Percentiles rank a stretch among this genome's conserved stretches.
phyloP scores from a whole-genome alignment of 163 green algal species.

The Chloromonas sp. region DNA sequence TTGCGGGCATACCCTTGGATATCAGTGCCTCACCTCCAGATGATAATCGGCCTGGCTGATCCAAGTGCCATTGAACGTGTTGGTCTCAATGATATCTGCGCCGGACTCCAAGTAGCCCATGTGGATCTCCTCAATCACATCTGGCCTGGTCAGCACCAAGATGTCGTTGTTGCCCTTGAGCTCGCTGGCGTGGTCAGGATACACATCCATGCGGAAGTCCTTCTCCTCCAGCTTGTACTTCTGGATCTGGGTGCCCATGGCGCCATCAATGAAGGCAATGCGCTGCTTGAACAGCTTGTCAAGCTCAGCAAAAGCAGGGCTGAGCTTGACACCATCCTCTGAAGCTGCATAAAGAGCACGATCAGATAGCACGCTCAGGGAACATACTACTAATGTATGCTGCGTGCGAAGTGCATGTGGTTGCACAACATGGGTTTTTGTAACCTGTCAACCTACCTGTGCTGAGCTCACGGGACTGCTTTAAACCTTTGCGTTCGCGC shows the following conservation, averaged over 20 bases:
- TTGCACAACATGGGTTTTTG: not conserved
- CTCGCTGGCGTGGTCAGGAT: slow-evolving; percentile 76
- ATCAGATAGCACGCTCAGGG: not conserved
- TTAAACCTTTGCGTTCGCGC: no score
- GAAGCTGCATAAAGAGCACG: not conserved
- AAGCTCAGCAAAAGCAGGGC: slow-evolving; percentile 9
- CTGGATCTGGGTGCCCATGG: slow-evolving; percentile 69
- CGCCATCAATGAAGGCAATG: slow-evolving; percentile 95
- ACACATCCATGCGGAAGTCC: slow-evolving; percentile 47
- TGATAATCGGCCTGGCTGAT: slow-evolving; percentile 71
- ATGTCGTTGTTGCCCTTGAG: slow-evolving; percentile 99
- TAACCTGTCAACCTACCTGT: no score
- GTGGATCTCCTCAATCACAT: slow-evolving; percentile 94
- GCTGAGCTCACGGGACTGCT: no score
- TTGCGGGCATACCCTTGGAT: not conserved
- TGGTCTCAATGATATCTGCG: slow-evolving; percentile 98
- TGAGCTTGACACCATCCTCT: not conserved
- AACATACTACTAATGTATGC: not conserved
- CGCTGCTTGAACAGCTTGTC: slow-evolving; percentile 48
- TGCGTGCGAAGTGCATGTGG: not conserved
- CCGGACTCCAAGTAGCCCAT: slow-evolving; percentile 81
- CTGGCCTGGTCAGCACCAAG: slow-evolving; percentile 88
- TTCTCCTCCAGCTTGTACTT: slow-evolving; percentile 80
- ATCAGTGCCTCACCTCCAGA: slow-evolving; percentile 82
- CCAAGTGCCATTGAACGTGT: slow-evolving; percentile 10